Conservation (phyloP, 2,329 filamentous ascomycete genomes). For the Talaromyces sp. region DNA sequence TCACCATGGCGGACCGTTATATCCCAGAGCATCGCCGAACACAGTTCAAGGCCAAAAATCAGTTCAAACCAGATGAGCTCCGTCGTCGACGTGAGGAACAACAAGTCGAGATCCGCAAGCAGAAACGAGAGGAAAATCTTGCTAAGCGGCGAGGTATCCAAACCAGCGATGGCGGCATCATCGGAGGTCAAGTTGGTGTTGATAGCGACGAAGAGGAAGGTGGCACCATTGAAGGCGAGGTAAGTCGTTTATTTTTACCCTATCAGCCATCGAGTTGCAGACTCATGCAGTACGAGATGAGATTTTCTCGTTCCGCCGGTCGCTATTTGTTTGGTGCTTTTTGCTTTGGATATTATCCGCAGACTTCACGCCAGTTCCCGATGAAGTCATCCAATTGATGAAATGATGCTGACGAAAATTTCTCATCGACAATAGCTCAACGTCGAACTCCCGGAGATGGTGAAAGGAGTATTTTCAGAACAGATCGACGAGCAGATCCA, state of each 20-base stretch:
- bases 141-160: slow-evolving; percentile 96
- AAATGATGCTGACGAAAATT: slow-evolving; percentile 23
- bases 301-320: slow-evolving; percentile 1
- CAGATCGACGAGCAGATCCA: slow-evolving; percentile 97
- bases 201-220: slow-evolving; percentile 99
- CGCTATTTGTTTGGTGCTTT: slow-evolving; percentile 3
- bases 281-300: not conserved
- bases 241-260: slow-evolving; percentile 50
- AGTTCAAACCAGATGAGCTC: slow-evolving; percentile 98
- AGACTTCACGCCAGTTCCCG: not conserved
- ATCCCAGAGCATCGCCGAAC: slow-evolving; percentile 99
- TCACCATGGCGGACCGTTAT: slow-evolving; percentile 93
- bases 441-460: slow-evolving; percentile 98
- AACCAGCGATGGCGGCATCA: slow-evolving; percentile 61
- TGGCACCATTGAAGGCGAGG: slow-evolving; percentile 91
- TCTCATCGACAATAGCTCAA: slow-evolving; percentile 64
- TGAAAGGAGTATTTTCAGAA: slow-evolving; percentile 94
- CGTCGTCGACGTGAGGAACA: slow-evolving; percentile 97
- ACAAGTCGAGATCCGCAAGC: slow-evolving; percentile 98
- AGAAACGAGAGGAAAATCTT: slow-evolving; percentile 97
- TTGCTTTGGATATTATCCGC: not conserved
- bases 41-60: slow-evolving; percentile 99
- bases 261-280: not conserved
- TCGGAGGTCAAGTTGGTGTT: slow-evolving; percentile 43
- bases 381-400: not conserved